Evolutionary conservation across 2,329 filamentous ascomycete species (phyloP), one percentile per base, ranked within the genome.

Genomic region (Aspergillus ochraceoroseus): DNA sequence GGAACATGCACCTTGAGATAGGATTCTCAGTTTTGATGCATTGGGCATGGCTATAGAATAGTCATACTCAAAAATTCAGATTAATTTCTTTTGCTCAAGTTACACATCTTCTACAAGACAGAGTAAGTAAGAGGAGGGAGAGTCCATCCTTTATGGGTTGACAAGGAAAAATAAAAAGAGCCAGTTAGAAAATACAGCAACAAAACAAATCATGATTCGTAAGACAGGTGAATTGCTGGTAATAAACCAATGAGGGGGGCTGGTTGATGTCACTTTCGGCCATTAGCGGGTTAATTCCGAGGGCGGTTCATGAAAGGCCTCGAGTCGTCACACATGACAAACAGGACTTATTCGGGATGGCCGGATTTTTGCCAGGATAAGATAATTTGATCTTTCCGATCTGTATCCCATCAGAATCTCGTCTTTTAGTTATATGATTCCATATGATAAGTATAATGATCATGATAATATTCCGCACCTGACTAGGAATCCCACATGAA

Each of bases 331-430:
- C 52, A 53, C 53, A 47, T 55, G 52, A 55, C 43, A 40, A 31
- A 39, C 33, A 26, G 45, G 43, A 43, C 45, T 45, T 38, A 45
- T 33, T 53, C 54, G 53, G 54, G 48, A 54, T 43, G 47, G 33
- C 46, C 52, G 52, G 53, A 47, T 36, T 43, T 19, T 34, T 23
- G 37, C 26, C 41, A 39, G 13, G n/a, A 25, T 26, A 25, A 22
- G n/a, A n/a, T n/a, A n/a, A n/a, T n/a, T n/a, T n/a, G n/a, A n/a
- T n/a, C n/a, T n/a, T n/a, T n/a, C n/a, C n/a, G n/a, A n/a, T n/a
- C n/a, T n/a, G n/a, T n/a, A n/a, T n/a, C n/a, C n/a, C n/a, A n/a
- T n/a, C n/a, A n/a, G n/a, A n/a, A n/a, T n/a, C n/a, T n/a, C n/a
- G n/a, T n/a, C n/a, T n/a, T n/a, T n/a, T n/a, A n/a, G n/a, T n/a